Base-by-base conservation (phyloP, 2,329 filamentous ascomycete species). In the Talaromyces atroroseus region DNA sequence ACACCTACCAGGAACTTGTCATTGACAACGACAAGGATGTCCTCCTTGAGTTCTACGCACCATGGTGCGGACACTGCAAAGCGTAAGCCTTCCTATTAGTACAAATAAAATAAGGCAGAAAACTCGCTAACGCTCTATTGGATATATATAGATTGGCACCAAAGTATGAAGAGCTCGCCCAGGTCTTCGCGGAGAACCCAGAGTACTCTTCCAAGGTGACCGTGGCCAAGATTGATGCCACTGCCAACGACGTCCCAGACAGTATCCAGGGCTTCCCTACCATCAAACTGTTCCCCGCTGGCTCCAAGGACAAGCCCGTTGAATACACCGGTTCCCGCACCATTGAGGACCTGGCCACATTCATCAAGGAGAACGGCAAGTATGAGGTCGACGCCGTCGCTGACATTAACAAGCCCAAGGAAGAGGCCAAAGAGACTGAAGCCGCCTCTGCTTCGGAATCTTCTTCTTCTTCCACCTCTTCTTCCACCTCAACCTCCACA, bases 241-340 rank as follows among this genome's bases (percentile, higher is more conserved):
- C 94, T 61, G 77, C 79, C 78, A 99, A 99, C 80, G 94, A 99
- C 68, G 90, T 97, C 58, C 94, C 94, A 58, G 92, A 97, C 76
- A 90, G 96, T 79, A 90, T 99, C 70, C 84, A 90, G 76, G 94
- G 94, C 62, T 99, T 99, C 88, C 94, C 94, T 57, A 99, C 94
- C 74, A 96, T 99, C 84, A 97, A 97, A 84, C 84, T 99, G 65
- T 99, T 85, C 88, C 84, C 90, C 62, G 94, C 94, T 66, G 92
- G 91, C 68, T 82, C 82, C 76, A 99, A 99, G 86, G 81, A 82
- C 69, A 80, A 85, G 65, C 89, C 94, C 58, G 76, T 96, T 61
- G 90, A 90, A 66, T 99, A 96, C 84, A 82, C 81, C 63, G 94
- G 94, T 66, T 83, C 87, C 63, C 90, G 94, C 69, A 94, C 90